Evolutionary conservation across 305 asterid species (phyloP).

Genomic region (Plantago lanceolata): DNA sequence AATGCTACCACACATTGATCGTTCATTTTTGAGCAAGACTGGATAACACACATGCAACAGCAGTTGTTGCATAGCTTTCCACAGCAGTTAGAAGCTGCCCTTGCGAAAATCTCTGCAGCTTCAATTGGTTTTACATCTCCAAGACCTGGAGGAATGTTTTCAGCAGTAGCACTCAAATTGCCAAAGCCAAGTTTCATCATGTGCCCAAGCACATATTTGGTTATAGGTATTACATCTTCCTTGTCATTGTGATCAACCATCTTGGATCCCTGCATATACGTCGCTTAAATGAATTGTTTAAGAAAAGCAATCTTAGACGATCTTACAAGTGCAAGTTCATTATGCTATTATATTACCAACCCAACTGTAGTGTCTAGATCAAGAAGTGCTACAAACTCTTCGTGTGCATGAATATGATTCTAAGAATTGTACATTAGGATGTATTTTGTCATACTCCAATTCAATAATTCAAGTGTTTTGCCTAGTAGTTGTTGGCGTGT

Average conservation of each 20-base stretch:
- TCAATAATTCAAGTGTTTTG: background rate
- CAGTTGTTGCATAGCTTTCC: constrained; percentile 54
- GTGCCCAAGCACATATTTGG: constrained; percentile 25
- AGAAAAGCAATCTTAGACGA: background rate
- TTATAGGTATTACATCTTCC: constrained; percentile 47
- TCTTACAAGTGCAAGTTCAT: background rate
- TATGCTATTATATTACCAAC: too few species aligned
- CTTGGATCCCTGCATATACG: constrained; percentile 18
- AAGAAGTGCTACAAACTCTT: too few species aligned
- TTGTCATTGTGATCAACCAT: constrained; percentile 31
- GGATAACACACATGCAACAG: constrained; percentile 83
- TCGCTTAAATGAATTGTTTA: background rate
- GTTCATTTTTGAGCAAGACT: constrained; percentile 53
- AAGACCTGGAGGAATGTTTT: constrained; percentile 59
- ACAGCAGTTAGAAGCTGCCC: constrained; percentile 75
- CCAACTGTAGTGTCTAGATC: too few species aligned
- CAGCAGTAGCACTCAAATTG: constrained; percentile 55
- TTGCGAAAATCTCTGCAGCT: constrained; percentile 52
- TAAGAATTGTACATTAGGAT: background rate
- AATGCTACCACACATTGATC: constrained; percentile 64
- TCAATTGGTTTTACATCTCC: constrained; percentile 36
- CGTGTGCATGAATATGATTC: too few species aligned
- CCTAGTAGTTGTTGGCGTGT: too few species aligned
- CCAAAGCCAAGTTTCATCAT: constrained; percentile 71
- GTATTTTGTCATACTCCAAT: background rate